Evolutionary conservation across 1,284 basidiomycete species (phyloP).

Genomic region (Microstroma glucosiphilum): DNA sequence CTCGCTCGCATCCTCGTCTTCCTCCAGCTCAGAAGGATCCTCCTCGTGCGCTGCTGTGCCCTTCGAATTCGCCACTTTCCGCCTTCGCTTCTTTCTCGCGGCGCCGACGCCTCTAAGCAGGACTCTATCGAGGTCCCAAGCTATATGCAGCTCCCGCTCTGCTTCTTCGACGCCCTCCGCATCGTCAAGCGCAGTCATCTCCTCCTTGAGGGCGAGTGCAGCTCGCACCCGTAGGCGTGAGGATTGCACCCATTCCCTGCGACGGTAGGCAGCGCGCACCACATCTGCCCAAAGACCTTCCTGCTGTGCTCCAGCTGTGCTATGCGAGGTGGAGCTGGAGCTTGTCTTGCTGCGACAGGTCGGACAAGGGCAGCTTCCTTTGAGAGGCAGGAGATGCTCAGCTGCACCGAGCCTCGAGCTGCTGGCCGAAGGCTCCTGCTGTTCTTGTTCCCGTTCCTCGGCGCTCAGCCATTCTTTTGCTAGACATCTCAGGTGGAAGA

Average conservation of each 20-base stretch:
- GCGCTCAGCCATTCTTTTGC: constrained; percentile 58
- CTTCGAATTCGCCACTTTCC: no score
- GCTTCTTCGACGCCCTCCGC: neutral
- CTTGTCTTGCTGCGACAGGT: neutral
- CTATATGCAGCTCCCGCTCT: neutral
- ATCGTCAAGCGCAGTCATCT: neutral
- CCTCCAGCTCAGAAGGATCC: neutral
- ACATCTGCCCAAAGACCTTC: constrained; percentile 28
- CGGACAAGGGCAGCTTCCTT: constrained; percentile 25
- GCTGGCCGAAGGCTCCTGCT: neutral
- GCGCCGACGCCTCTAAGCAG: no score
- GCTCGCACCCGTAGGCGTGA: neutral
- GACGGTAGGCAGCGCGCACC: constrained; percentile 23
- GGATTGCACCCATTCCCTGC: constrained; percentile 16
- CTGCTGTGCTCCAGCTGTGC: neutral
- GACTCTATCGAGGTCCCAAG: no score
- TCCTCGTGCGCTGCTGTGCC: no score
- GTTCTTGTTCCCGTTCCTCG: neutral
- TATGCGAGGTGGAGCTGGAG: neutral
- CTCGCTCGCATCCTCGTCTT: constrained; percentile 1
- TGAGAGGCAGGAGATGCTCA: constrained; percentile 19
- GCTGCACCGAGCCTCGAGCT: no score
- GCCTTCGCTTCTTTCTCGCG: no score
- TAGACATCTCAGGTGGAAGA: constrained; percentile 68
- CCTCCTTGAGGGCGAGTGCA: neutral